Evolutionary conservation across 495 filamentous ascomycete genomes (phyloP), one percentile per base, ranked within the genome.

Genomic region (Aspergillus taichungensis): DNA sequence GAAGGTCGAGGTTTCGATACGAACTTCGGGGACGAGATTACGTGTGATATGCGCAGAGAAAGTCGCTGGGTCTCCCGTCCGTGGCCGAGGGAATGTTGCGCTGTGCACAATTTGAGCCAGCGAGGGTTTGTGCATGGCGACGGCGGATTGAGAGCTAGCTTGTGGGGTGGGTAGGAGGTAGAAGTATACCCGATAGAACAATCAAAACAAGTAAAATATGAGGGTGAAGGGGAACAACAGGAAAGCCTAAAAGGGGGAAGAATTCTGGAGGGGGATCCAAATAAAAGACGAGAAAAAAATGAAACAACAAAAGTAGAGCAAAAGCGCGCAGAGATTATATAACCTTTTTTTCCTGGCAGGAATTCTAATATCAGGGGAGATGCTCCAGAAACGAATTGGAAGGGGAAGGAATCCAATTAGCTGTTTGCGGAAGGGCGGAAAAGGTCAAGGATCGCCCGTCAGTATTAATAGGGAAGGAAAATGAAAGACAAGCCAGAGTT

Each of bases 21-120:
- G 84, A 40, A 95, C 87, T 74, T 95, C 89, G 9, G 82, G 85
- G n/a, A 95, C 80, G 18, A 95, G 77, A 55, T 87, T 75, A 28
- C 73, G 72, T 32, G 71, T 70, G 46, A 84, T 72, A 50, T 83
- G 77, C 8, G 69, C 69, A 11, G 74, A 64, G 61, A 83, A 84
- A 35, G 71, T 73, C 1, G 64, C 61, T 0, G 79, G 79, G 43
- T 83, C 77, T 35, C 56, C 68, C 6, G 74, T 56, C 30, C 67
- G 66, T n/a, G 75, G 76, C 12, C 63, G 65, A n/a, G 80, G 78
- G 51, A 73, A 83, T 18, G 78, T 68, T 44, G 69, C 60, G 43
- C 67, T 67, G 66, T 82, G 75, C 46, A 85, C 75, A 24, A 73
- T 60, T 33, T 73, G 67, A 40, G 72, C 63, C 40, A 83, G 62